Percentiles rank a stretch among this genome's conserved stretches.
Conservation (phyloP, 306 rosid species). For the Lathyrus aphaca region DNA sequence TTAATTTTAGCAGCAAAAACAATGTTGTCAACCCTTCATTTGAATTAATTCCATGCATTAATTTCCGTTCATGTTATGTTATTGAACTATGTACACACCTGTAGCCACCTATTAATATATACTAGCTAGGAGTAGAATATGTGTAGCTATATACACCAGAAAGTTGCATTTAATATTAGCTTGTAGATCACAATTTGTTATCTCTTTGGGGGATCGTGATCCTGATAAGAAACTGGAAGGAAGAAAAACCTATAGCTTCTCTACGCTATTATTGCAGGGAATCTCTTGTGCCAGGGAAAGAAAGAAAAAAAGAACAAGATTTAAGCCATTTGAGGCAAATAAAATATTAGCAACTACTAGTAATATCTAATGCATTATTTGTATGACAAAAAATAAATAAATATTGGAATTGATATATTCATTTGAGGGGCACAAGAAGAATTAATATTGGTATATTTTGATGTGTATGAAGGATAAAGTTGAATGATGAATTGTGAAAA, state of each 20-base stretch:
- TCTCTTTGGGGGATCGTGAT: constrained; percentile 41
- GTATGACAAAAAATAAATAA: background rate
- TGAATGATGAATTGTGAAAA: constrained; percentile 9
- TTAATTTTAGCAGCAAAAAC: constrained; percentile 13
- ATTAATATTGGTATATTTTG: constrained; percentile 11
- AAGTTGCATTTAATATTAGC: constrained; percentile 37
- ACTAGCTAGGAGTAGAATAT: background rate
- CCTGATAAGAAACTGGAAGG: constrained; percentile 13
- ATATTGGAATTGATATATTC: background rate
- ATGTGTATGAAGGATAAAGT: constrained; percentile 5
- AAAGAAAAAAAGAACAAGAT: constrained; percentile 7
- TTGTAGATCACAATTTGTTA: constrained; percentile 40
- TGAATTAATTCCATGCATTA: constrained; percentile 22
- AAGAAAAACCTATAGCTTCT: constrained; percentile 28
- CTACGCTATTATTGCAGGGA: constrained; percentile 6
- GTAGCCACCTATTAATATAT: background rate
- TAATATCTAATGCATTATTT: background rate
- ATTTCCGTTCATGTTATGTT: constrained; percentile 11
- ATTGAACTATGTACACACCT: background rate
- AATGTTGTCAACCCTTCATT: constrained; percentile 13
- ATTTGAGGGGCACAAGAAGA: background rate
- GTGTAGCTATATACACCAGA: background rate
- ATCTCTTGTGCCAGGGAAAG: constrained; percentile 32
- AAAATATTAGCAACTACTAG: constrained; percentile 21
- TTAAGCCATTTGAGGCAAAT: constrained; percentile 38